A percentile compares a stretch with the other conserved stretches of the same genome.
These are phyloP conservation scores for Yueomyces sp. DNA, from an alignment of 805 yeast genomes.

Conservation along the genomic window DNA sequence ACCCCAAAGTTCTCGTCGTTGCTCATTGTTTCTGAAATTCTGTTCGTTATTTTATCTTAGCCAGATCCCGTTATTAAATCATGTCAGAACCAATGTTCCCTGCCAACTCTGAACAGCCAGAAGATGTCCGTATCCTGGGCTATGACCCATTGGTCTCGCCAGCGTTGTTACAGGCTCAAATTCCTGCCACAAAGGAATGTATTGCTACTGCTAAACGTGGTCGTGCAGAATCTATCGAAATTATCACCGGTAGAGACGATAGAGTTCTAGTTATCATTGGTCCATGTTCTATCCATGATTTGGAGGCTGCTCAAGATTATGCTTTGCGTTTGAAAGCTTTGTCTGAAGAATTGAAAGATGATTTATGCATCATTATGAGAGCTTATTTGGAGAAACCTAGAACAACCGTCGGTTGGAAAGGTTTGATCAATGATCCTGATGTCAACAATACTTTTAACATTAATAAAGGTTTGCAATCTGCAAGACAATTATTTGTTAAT, in stretches of 20 bases:
- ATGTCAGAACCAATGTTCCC: not conserved
- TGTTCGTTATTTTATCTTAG: no score
- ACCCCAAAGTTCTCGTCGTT: no score
- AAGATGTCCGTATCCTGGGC: constrained; percentile 71
- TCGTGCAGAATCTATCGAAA: constrained; percentile 58
- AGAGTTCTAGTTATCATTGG: constrained; percentile 73
- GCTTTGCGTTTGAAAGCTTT: constrained; percentile 49
- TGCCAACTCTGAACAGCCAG: constrained; percentile 28
- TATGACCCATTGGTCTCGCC: constrained; percentile 96
- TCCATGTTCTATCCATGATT: constrained; percentile 95
- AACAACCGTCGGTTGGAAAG: constrained; percentile 99
- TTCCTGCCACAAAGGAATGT: constrained; percentile 49
- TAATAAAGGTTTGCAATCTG: constrained; percentile 83
- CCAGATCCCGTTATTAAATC: no score
- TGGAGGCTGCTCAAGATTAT: constrained; percentile 83
- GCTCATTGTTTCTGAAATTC: no score
- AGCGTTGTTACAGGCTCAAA: constrained; percentile 77
- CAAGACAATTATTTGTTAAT: constrained; percentile 69
- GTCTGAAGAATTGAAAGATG: constrained; percentile 52
- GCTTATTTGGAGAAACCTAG: constrained; percentile 97
- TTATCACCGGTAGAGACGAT: constrained; percentile 75
- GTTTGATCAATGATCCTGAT: constrained; percentile 93
- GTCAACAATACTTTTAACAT: constrained; percentile 85
- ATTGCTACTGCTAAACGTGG: constrained; percentile 57
- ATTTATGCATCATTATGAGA: constrained; percentile 84